Percentiles rank a stretch among this genome's conserved stretches.
Evolutionary conservation across 2,329 filamentous ascomycete genomes (phyloP).

Genomic region (Didymella lethalis): DNA sequence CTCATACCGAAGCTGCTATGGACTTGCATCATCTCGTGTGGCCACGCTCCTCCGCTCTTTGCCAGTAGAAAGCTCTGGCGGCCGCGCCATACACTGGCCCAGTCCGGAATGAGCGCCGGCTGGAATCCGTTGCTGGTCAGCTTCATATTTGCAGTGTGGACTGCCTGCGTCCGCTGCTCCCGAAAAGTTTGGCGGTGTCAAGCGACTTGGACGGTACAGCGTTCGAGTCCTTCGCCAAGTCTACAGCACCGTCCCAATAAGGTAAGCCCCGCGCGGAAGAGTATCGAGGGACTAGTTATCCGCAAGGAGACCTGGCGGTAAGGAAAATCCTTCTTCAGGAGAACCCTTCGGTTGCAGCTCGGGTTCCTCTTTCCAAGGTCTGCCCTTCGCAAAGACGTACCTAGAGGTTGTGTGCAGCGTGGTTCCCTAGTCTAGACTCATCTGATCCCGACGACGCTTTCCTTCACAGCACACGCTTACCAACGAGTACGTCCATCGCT

Average conservation of each 20-base stretch:
- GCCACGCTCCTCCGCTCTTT: not conserved
- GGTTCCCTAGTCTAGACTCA: not conserved
- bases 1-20: constrained; percentile 2
- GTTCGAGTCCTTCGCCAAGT: not conserved
- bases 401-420: not conserved
- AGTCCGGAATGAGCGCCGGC: no score
- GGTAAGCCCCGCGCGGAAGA: not conserved
- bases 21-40: not conserved
- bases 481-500: not conserved
- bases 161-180: no score
- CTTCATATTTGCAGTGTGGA: no score
- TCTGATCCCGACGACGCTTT: not conserved
- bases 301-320: not conserved
- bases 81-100: not conserved
- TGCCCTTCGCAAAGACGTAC: not conserved
- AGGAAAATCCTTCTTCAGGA: not conserved
- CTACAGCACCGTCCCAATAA: not conserved
- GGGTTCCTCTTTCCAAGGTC: not conserved
- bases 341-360: not conserved
- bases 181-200: not conserved
- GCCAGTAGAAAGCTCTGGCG: not conserved
- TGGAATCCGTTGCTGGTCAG: no score
- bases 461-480: not conserved
- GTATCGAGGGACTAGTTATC: not conserved
- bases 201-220: not conserved